These are phyloP conservation scores for Pezicula rhizophila DNA, from an alignment of 2,329 filamentous ascomycete genomes.

Conservation along the genomic window DNA sequence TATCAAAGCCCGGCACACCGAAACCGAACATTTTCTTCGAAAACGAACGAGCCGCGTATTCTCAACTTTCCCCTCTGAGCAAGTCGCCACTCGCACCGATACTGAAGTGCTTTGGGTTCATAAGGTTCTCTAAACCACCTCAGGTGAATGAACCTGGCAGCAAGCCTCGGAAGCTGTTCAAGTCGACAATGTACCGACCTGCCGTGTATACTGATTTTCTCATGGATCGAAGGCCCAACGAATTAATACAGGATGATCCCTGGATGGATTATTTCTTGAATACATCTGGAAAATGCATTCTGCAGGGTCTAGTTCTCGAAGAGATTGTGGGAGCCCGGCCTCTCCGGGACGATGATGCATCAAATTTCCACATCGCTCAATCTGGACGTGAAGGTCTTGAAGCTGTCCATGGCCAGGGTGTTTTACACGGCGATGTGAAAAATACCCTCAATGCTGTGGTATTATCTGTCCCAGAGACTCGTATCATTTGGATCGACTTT, in stretches of 20 bases:
- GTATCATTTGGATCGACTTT: too few relatives aligned
- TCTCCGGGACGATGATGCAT: constrained; percentile 2
- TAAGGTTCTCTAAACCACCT: background rate
- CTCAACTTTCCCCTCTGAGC: background rate
- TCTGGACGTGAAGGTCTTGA: constrained; percentile 8
- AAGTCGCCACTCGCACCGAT: background rate
- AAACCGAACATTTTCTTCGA: background rate
- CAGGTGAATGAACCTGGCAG: background rate
- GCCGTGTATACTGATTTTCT: constrained; percentile 6
- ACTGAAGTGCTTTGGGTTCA: background rate
- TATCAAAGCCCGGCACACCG: background rate
- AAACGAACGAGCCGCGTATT: background rate
- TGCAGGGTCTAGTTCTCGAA: constrained; percentile 3
- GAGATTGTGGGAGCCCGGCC: constrained; percentile 3
- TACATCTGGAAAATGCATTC: constrained; percentile 1
- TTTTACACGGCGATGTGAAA: constrained; percentile 6
- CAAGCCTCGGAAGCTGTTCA: background rate
- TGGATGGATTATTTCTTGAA: constrained; percentile 5
- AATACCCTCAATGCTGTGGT: background rate
- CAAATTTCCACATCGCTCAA: constrained; percentile 3
- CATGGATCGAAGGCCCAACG: background rate
- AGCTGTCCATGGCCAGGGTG: constrained; percentile 4
- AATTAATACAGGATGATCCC: constrained; percentile 1
- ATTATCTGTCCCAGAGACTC: too few relatives aligned
- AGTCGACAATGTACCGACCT: background rate